A percentile compares a stretch with the other conserved stretches of the same genome.
Conservation (phyloP, 805 yeast species). For the Metschnikowia koreensis region DNA sequence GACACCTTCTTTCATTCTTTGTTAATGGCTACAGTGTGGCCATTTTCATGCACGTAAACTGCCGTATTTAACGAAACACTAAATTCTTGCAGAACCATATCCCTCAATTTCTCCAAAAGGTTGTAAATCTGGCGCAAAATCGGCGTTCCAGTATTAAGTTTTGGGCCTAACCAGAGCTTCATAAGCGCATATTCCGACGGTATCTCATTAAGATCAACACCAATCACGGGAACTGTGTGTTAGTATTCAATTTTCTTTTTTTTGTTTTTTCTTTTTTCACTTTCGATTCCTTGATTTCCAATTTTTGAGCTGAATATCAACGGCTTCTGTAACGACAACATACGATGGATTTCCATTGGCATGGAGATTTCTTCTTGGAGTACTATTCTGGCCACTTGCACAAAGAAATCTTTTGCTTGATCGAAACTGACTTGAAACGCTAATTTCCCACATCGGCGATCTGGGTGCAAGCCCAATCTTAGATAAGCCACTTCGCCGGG, state of each 20-base stretch:
- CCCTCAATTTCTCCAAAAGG: neutral
- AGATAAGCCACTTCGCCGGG: neutral
- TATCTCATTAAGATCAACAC: constrained; percentile 5
- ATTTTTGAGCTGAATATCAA: neutral
- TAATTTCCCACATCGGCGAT: constrained; percentile 5
- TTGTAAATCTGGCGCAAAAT: neutral
- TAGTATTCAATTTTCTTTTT: neutral
- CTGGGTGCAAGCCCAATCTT: constrained; percentile 7
- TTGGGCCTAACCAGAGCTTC: constrained; percentile 14
- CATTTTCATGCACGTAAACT: neutral
- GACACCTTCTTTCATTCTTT: neutral
- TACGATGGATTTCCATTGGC: constrained; percentile 2
- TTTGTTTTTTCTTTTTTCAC: too few species aligned
- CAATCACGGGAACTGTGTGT: constrained; percentile 14
- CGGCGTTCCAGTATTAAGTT: neutral
- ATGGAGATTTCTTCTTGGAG: constrained; percentile 3
- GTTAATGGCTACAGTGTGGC: neutral
- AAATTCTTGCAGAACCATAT: neutral
- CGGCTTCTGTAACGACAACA: neutral
- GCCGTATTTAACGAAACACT: neutral
- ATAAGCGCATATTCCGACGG: constrained; percentile 8
- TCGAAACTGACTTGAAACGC: constrained; percentile 4
- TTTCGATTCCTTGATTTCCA: too few species aligned
- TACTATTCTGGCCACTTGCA: neutral
- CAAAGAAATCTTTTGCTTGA: constrained; percentile 2